A percentile compares a stretch with the other conserved stretches of the same genome.
Evolutionary conservation across 2,329 filamentous ascomycete genomes (phyloP).

Genomic region (Exophiala sp.): DNA sequence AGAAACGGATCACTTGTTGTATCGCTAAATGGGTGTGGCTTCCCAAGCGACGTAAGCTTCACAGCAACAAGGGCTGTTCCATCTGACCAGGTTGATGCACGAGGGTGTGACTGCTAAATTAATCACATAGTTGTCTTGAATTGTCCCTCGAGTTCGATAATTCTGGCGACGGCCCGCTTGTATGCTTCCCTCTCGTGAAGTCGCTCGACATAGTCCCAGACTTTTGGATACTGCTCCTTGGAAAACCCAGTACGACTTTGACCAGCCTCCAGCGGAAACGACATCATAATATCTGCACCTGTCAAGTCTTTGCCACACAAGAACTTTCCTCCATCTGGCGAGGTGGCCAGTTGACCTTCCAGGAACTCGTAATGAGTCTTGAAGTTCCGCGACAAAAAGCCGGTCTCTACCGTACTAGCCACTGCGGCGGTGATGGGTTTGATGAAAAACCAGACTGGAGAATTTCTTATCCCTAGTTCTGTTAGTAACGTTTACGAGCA

Average conservation of each 20-base stretch:
- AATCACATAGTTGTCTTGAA: slow-evolving; percentile 25
- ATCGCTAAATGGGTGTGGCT: too few species aligned
- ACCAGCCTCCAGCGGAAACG: slow-evolving; percentile 44
- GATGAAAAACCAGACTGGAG: slow-evolving; percentile 65
- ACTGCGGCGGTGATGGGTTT: slow-evolving; percentile 60
- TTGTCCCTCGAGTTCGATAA: slow-evolving; percentile 40
- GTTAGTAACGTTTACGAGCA: slow-evolving; percentile 8
- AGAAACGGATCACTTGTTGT: too few species aligned
- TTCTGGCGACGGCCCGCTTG: slow-evolving; percentile 39
- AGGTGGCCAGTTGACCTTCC: slow-evolving; percentile 43
- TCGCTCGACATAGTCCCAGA: slow-evolving; percentile 37
- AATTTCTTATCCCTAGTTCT: slow-evolving; percentile 43
- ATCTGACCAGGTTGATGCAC: too few species aligned
- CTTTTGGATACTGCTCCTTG: slow-evolving; percentile 36
- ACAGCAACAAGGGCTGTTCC: too few species aligned
- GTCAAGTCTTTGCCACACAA: slow-evolving; percentile 44
- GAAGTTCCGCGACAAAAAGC: slow-evolving; percentile 41
- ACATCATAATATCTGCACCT: slow-evolving; percentile 47
- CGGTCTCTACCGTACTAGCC: slow-evolving; percentile 42
- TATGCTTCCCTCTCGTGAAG: slow-evolving; percentile 39
- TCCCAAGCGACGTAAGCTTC: too few species aligned
- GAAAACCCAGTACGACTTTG: slow-evolving; percentile 33
- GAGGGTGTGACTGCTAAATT: too few species aligned
- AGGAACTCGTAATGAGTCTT: slow-evolving; percentile 43
- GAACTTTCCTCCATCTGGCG: slow-evolving; percentile 38